Evolutionary conservation across 2,329 filamentous ascomycete species (phyloP), one percentile per base, ranked within the genome.

Genomic region (Trichocomaceae sp.): DNA sequence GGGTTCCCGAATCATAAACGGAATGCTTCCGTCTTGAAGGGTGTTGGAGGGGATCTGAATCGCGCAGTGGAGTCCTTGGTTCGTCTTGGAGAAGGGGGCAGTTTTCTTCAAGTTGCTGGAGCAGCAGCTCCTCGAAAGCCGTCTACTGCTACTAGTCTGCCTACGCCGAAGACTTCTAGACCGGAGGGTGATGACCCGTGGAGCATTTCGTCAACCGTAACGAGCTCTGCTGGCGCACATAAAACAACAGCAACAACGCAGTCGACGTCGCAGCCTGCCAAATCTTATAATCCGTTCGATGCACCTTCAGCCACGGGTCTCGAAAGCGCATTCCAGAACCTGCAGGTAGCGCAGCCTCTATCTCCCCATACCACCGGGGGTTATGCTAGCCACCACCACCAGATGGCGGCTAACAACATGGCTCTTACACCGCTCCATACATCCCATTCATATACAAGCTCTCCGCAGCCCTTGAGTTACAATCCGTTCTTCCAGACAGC

Each of bases 1-100:
- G 93, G 93, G 0, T 99, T 99, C 64, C 77, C 76, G 3, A 90
- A 99, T 66, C 84, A 86, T 42, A 88, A 86, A 62, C 83, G 87
- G 57, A 97, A 96, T 65, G 79, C 83, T 4, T 83, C 86, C 51
- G 84, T 96, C 23, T 75, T 99, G 17, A 91, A 90, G 67, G 87
- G 87, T 2, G 79, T 95, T 29, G 85, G 87, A 64, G 91, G 92
- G 3, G 91, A 93, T 65, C 67, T 99, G 56, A 90, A 96, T 62
- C 86, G 83, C 69, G 84, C 92, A 0, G 83, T 97, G 45, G 92
- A 97, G 70, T 83, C 89, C 17, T 73, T 99, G 64, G 83, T 93
- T 55, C 82, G 90, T 61, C 73, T 96, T 39, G 92, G 91, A 23
- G 90, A 95, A 66, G 84, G 72, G 37, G 65, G 77, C 8, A 15